Conservation (phyloP, 2,329 filamentous ascomycete genomes). For the Chaetomiaceae sp. region DNA sequence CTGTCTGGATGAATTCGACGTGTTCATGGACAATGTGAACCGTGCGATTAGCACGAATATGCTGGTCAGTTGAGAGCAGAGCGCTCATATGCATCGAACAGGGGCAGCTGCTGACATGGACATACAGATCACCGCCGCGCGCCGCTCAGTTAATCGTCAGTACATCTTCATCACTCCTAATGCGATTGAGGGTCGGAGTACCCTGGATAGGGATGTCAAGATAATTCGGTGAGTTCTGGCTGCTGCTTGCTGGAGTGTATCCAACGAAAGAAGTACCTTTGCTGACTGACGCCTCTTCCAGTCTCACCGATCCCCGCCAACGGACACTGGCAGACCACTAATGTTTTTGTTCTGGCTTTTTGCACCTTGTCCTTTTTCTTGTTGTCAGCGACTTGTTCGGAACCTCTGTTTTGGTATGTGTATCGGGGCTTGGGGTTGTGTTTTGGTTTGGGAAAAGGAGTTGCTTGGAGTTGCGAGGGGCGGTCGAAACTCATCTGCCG, state of each 20-base stretch:
- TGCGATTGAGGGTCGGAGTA: slow-evolving; percentile 60
- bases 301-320: slow-evolving; percentile 57
- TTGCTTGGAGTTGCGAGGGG: background rate
- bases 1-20: slow-evolving; percentile 96
- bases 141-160: slow-evolving; percentile 81
- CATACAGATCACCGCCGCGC: slow-evolving; percentile 73
- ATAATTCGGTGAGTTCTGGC: slow-evolving; percentile 59
- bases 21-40: slow-evolving; percentile 99
- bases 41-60: slow-evolving; percentile 88
- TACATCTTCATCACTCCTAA: slow-evolving; percentile 97
- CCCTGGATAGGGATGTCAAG: slow-evolving; percentile 64
- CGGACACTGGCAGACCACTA: slow-evolving; percentile 37
- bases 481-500: background rate
- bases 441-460: background rate
- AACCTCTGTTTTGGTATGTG: background rate
- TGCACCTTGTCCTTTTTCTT: slow-evolving; percentile 12
- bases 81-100: no score
- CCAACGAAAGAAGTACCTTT: no score
- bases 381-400: background rate
- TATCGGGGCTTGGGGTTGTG: background rate
- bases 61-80: slow-evolving; percentile 59
- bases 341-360: background rate
- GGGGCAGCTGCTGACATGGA: slow-evolving; percentile 20
- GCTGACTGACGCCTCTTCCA: slow-evolving; percentile 25
- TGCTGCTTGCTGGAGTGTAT: background rate